A percentile compares a stretch with the other conserved stretches of the same genome.
Conservation (phyloP, 176 grass and related monocot species). For the Eleusine coracana region DNA sequence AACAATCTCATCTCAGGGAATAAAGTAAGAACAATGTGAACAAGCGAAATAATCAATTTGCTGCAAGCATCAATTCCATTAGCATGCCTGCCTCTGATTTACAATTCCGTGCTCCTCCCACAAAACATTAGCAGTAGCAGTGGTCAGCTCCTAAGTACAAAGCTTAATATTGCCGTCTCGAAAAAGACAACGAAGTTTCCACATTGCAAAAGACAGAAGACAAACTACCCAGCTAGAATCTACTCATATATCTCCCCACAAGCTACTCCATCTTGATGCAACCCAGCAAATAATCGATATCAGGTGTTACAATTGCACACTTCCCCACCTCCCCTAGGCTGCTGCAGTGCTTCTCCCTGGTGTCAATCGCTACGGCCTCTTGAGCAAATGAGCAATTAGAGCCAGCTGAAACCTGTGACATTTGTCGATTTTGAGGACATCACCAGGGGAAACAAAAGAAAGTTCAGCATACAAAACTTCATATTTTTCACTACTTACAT, state of each 20-base stretch:
- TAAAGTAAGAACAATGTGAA: neutral
- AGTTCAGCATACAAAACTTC: slow-evolving; percentile 16
- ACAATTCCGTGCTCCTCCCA: neutral
- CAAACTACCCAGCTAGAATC: neutral
- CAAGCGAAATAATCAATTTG: neutral
- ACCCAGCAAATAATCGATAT: slow-evolving; percentile 58
- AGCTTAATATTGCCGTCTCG: neutral
- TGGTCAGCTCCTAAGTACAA: neutral
- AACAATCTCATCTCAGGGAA: neutral
- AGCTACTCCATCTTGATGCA: slow-evolving; percentile 22
- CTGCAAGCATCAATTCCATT: neutral
- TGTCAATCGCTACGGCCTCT: slow-evolving; percentile 54
- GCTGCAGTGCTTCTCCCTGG: slow-evolving; percentile 70
- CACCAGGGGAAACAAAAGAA: neutral
- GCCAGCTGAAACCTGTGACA: slow-evolving; percentile 64
- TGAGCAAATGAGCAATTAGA: slow-evolving; percentile 57
- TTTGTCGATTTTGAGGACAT: neutral
- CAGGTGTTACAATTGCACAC: slow-evolving; percentile 52
- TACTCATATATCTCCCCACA: neutral
- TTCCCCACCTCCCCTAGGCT: slow-evolving; percentile 56
- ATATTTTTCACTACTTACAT: slow-evolving; percentile 49
- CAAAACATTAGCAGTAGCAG: neutral
- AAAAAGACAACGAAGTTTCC: neutral
- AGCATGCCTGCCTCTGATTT: neutral
- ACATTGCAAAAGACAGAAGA: neutral